These are phyloP conservation scores for Blastobotrys proliferans DNA, from an alignment of 1,139 yeast species.

Conservation along the genomic window DNA sequence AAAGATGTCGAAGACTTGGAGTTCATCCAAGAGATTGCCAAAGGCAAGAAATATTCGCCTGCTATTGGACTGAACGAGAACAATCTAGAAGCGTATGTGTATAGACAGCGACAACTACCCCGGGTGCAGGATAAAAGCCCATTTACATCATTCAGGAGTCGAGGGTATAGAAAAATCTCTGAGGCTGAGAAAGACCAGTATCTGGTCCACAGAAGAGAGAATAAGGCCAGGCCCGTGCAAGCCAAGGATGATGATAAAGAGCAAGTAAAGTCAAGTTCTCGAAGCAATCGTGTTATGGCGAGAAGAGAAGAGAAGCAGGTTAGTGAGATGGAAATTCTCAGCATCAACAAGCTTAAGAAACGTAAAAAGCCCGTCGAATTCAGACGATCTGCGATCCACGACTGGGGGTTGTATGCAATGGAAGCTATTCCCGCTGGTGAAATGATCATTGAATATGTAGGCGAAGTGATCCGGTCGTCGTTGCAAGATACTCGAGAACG, in stretches of 20 bases:
- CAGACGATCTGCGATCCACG: conserved; percentile 94
- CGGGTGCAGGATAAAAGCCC: background rate
- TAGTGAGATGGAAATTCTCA: conserved; percentile 76
- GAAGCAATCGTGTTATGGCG: conserved; percentile 84
- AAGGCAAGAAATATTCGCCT: conserved; percentile 31
- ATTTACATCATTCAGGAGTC: conserved; percentile 52
- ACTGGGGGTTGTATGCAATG: conserved; percentile 95
- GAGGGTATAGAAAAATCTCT: conserved; percentile 69
- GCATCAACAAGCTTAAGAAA: conserved; percentile 74
- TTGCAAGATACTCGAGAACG: conserved; percentile 92
- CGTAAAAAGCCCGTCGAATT: conserved; percentile 92
- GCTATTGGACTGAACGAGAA: conserved; percentile 33
- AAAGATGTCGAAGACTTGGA: conserved; percentile 73
- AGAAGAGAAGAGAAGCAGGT: conserved; percentile 90
- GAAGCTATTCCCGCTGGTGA: conserved; percentile 93
- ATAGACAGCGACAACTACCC: conserved; percentile 51
- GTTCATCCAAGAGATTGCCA: conserved; percentile 47
- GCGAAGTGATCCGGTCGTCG: conserved; percentile 90
- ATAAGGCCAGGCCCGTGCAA: conserved; percentile 41
- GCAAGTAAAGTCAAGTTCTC: conserved; percentile 56
- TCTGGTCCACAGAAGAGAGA: conserved; percentile 67
- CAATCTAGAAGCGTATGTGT: conserved; percentile 60
- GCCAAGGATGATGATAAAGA: conserved; percentile 1
- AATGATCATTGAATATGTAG: conserved; percentile 98
- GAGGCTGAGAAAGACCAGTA: conserved; percentile 72